Evolutionary conservation across 2,329 filamentous ascomycete species (phyloP), one percentile per base, ranked within the genome.

Genomic region (Fusarium keratoplasticum): DNA sequence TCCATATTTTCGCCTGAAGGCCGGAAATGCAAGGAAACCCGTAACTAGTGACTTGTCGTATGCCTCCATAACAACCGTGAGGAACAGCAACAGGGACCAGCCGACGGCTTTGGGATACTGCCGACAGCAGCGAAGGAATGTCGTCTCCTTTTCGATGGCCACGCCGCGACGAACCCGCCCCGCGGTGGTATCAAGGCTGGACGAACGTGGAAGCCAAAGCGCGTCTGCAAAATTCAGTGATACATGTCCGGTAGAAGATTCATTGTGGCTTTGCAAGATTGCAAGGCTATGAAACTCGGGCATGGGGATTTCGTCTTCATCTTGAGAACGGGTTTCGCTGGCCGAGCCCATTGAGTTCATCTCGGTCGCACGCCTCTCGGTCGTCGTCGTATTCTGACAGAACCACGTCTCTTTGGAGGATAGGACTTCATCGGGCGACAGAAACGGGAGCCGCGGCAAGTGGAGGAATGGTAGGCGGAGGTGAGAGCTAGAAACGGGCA

Each of bases 1-100:
- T 22, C 79, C 81, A 61, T 79, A 84, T 50, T 47, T 78, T 20
- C 58, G 22, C 31, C 64, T 70, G 22, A 75, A 77, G 14, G 75
- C 65, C 11, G 76, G 76, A 57, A 77, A 73, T 11, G 73, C 76
- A 36, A 77, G 64, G 55, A 78, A 76, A 25, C 70, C 72, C 6
- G 64, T 64, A 18, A 77, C 66, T n/a, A 78, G 61, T 6, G 70
- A 72, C 62, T 76, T 77, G 18, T 76, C 75, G 35, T 76, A 78
- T 1, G 69, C 76, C 58, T 78, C 76, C 76, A 78, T 78, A 16
- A 78, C 71, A 47, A 78, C 67, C 11, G 76, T 77, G 4, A 75
- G 57, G 54, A 77, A 78, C 27, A 78, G 69, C n/a, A 78, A 33
- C 22, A 78, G 40, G 2, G 76, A 78, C 71, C 75, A 78, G 1